Evolutionary conservation across 768 basidiomycete genomes (phyloP), one percentile per base, ranked within the genome.

Genomic region (Termitomyces sp.): DNA sequence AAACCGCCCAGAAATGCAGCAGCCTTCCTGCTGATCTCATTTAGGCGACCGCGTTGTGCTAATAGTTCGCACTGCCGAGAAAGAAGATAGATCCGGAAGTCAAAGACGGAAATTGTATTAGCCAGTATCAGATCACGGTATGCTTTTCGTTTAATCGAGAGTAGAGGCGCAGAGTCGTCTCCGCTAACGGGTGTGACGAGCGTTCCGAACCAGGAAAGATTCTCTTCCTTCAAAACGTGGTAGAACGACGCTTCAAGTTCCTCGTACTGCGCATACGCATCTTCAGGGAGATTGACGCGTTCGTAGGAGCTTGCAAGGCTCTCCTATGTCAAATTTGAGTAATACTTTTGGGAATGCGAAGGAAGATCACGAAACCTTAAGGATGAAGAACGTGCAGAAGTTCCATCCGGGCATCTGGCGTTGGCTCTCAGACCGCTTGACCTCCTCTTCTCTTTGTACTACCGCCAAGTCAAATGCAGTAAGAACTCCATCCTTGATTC

Each of bases 371-470:
- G 7, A 40, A 35, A 94, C 96, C 87, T 98, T 99, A 40, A 96
- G 79, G 55, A 95, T 86, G 74, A 98, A 98, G 78, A 96, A 98
- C 0, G 91, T 95, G 72, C 95, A 96, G 71, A 97, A 99, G 70
- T 97, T 97, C 97, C 97, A 99, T 9, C 97, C 96, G 1, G 94
- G 94, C 86, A 95, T 91, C 67, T 90, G 84, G 58, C 92, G 83
- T 73, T 98, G 93, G 52, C 86, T 82, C 69, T 99, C 96, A 0
- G 92, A 93, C 40, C 93, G 85, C 67, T 83, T 89, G 3, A 98
- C 90, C 63, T 97, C 95, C 49, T 98, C 97, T 69, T 96, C 93
- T 16, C 94, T 82, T 60, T 87, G 86, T 11, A 81, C 75, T 44
- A 98, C 81, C 1, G 90, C 87, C 18, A 79, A 73, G 67, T 98